phyloP scores from a whole-genome alignment of 2,329 filamentous ascomycete species.

The Ascochyta viciae-villosae region DNA sequence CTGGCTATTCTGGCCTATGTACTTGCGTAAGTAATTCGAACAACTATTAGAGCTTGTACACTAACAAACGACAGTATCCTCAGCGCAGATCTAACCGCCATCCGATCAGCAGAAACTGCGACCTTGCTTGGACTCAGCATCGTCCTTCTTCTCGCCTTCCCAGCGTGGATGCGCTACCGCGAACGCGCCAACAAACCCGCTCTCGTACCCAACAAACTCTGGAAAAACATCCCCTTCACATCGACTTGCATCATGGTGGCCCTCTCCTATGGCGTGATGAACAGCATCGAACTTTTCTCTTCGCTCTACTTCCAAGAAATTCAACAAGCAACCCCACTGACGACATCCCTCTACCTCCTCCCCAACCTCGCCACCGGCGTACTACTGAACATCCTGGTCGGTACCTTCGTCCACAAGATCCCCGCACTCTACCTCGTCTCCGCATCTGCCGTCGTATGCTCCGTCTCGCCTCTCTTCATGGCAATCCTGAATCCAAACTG shows the following conservation, averaged over 20 bases:
- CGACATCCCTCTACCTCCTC: slow-evolving; percentile 52
- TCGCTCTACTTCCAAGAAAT: slow-evolving; percentile 56
- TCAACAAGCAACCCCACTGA: slow-evolving; percentile 41
- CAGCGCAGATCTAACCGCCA: slow-evolving; percentile 32
- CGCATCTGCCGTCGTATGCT: slow-evolving; percentile 51
- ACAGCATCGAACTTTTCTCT: slow-evolving; percentile 48
- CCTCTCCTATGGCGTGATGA: slow-evolving; percentile 46
- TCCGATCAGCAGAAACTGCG: slow-evolving; percentile 28
- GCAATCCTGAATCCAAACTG: slow-evolving; percentile 58
- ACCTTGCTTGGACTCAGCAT: slow-evolving; percentile 34
- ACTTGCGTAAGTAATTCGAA: slow-evolving; percentile 29
- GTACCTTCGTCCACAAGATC: slow-evolving; percentile 55
- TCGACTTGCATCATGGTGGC: slow-evolving; percentile 59
- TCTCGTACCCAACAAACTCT: slow-evolving; percentile 52
- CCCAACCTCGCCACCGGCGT: slow-evolving; percentile 50
- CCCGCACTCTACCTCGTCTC: slow-evolving; percentile 54
- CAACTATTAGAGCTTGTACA: neutral
- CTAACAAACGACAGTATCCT: slow-evolving; percentile 28
- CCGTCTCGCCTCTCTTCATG: slow-evolving; percentile 60
- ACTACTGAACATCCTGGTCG: slow-evolving; percentile 54
- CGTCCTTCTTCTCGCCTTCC: slow-evolving; percentile 37
- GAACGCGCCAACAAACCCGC: slow-evolving; percentile 24
- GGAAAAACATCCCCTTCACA: slow-evolving; percentile 63
- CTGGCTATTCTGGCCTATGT: slow-evolving; percentile 34
- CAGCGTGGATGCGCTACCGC: slow-evolving; percentile 42